Conservation (phyloP, 768 basidiomycete species). For the Suillus luteus region DNA sequence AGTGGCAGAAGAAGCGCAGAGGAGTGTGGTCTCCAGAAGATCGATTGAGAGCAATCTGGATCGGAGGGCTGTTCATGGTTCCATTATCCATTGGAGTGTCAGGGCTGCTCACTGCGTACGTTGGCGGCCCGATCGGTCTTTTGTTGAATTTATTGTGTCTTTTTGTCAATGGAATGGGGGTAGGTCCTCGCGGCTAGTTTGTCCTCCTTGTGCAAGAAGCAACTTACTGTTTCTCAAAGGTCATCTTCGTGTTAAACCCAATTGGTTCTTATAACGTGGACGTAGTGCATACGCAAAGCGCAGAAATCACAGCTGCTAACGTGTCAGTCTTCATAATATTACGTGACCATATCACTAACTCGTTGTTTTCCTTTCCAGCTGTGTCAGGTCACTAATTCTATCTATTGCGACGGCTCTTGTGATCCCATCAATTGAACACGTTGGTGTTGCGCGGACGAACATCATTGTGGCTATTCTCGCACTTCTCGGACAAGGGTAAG, state of each 20-base stretch:
- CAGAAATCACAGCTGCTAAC: constrained; percentile 56
- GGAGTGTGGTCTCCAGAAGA: constrained; percentile 66
- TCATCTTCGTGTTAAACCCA: constrained; percentile 54
- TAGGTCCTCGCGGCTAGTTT: constrained; percentile 28
- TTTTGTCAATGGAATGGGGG: constrained; percentile 63
- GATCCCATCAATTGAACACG: constrained; percentile 53
- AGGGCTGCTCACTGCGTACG: constrained; percentile 48
- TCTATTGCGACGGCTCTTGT: constrained; percentile 46
- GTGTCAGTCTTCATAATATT: neutral
- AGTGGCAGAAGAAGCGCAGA: constrained; percentile 46
- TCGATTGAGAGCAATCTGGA: constrained; percentile 50
- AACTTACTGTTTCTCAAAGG: constrained; percentile 30
- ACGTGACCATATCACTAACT: constrained; percentile 18
- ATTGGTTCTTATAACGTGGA: constrained; percentile 58
- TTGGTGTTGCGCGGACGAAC: constrained; percentile 56
- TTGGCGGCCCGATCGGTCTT: constrained; percentile 48
- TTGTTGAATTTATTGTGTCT: constrained; percentile 49
- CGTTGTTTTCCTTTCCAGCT: constrained; percentile 34
- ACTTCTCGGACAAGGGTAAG: constrained; percentile 57
- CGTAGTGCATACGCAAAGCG: constrained; percentile 55
- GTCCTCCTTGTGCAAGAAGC: neutral
- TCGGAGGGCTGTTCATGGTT: constrained; percentile 44
- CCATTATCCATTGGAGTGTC: constrained; percentile 49
- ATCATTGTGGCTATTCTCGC: constrained; percentile 45
- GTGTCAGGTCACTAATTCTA: constrained; percentile 46